Evolutionary conservation across 2,329 filamentous ascomycete species (phyloP).

Genomic region (Endothia cerciana): DNA sequence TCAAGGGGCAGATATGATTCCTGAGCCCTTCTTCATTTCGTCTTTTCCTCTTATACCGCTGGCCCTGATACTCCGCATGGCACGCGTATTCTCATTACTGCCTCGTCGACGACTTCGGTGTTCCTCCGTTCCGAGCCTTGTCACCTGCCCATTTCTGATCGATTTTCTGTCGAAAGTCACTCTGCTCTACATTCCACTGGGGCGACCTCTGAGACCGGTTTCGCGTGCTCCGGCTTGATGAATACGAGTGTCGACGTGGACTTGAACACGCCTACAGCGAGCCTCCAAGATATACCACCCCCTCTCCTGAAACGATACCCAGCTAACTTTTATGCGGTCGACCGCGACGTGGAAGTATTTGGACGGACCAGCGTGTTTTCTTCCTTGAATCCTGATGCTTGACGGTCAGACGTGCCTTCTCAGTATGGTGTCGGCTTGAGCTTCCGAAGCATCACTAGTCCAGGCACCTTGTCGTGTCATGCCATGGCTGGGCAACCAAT

Average conservation of each 20-base stretch:
- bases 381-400: too few relatives aligned
- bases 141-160: slow-evolving; percentile 4
- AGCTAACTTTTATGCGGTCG: slow-evolving; percentile 2
- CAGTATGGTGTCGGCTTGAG: neutral
- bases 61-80: neutral
- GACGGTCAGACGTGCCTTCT: neutral
- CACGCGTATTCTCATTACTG: slow-evolving; percentile 10
- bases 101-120: slow-evolving; percentile 8
- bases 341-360: neutral
- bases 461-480: slow-evolving; percentile 14
- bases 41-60: slow-evolving; percentile 16
- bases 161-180: neutral
- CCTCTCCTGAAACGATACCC: slow-evolving; percentile 12
- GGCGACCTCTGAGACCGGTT: neutral
- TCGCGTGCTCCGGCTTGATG: neutral
- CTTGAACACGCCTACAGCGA: neutral
- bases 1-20: slow-evolving; percentile 90
- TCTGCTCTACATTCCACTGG: neutral
- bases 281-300: neutral
- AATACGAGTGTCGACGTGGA: neutral
- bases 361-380: neutral
- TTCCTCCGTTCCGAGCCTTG: slow-evolving; percentile 14
- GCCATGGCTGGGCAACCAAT: neutral
- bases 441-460: neutral
- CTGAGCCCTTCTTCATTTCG: slow-evolving; percentile 13